Evolutionary conservation across 1,284 basidiomycete genomes (phyloP).

Genomic region (Sporisorium scitamineum): DNA sequence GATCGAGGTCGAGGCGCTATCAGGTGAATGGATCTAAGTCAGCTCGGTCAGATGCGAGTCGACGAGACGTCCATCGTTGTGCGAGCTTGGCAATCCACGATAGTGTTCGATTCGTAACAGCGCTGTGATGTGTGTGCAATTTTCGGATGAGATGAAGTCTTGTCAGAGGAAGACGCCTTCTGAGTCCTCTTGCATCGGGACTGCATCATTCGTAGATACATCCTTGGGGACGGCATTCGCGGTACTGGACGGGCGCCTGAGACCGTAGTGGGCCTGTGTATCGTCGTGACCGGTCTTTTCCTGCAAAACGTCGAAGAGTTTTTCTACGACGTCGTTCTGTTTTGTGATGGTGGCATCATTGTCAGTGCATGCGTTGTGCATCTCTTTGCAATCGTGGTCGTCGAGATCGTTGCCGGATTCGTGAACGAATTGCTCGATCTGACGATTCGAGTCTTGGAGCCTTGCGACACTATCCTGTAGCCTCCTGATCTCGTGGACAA

Average conservation of each 20-base stretch:
- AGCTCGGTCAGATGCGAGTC: not conserved
- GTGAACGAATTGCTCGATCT: conserved; percentile 45
- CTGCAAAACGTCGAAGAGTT: conserved; percentile 32
- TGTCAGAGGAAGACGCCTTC: conserved; percentile 38
- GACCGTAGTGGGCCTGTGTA: conserved; percentile 29
- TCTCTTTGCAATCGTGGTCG: conserved; percentile 32
- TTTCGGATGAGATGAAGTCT: not conserved
- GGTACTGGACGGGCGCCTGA: conserved; percentile 14
- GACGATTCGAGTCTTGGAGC: conserved; percentile 36
- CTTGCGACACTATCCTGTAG: conserved; percentile 38
- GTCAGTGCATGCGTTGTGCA: conserved; percentile 42
- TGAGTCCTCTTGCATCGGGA: conserved; percentile 40
- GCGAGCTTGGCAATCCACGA: not conserved
- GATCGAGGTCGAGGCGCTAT: conserved; percentile 38
- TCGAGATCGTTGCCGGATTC: conserved; percentile 25
- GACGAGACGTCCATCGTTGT: not conserved
- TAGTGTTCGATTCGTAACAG: not conserved
- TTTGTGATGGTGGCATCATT: conserved; percentile 41
- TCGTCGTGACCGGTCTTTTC: conserved; percentile 32
- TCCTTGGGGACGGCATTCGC: not conserved
- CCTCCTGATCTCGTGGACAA: conserved; percentile 46
- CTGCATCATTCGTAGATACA: not conserved
- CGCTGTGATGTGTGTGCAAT: not conserved
- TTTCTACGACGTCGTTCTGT: conserved; percentile 37
- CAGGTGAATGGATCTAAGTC: conserved; percentile 54